Percentiles rank a stretch among this genome's conserved stretches.
Conservation (phyloP, 352 stramenopile genomes). For the Phytophthora tubulina region DNA sequence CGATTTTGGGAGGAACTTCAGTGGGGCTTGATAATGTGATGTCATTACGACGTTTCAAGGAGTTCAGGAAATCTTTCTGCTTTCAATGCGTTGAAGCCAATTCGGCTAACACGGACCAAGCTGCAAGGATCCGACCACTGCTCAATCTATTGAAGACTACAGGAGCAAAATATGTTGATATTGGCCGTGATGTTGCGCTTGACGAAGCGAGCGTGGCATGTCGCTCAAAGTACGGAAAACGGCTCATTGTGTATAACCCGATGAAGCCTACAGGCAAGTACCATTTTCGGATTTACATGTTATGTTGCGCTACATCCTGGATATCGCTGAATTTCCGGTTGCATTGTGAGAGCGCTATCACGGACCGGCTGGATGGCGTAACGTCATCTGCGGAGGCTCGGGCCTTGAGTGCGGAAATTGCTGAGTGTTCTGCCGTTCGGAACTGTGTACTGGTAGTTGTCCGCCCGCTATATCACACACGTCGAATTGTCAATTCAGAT, state of each 20-base stretch:
- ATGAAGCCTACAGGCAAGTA: conserved; percentile 34
- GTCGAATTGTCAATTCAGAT: conserved; percentile 40
- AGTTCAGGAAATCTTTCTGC: conserved; percentile 26
- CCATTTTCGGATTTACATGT: conserved; percentile 45
- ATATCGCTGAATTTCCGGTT: conserved; percentile 40
- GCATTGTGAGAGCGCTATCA: conserved; percentile 32
- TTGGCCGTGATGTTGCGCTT: conserved; percentile 7
- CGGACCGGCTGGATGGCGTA: conserved; percentile 26
- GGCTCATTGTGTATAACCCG: conserved; percentile 9
- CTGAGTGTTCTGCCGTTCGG: too few species aligned
- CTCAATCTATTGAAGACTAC: conserved; percentile 9
- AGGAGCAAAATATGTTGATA: conserved; percentile 7
- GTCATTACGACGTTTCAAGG: conserved; percentile 30
- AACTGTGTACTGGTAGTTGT: too few species aligned
- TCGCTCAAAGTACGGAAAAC: conserved; percentile 3
- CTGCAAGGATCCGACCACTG: neutral
- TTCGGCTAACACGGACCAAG: neutral
- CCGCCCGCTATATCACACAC: conserved; percentile 25
- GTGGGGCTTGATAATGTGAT: conserved; percentile 33
- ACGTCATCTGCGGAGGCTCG: neutral
- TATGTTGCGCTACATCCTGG: conserved; percentile 38
- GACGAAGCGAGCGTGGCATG: conserved; percentile 21
- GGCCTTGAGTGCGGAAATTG: conserved; percentile 23
- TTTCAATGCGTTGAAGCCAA: conserved; percentile 19
- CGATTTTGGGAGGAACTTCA: conserved; percentile 9